Evolutionary conservation across 805 yeast genomes (phyloP).

Genomic region (Yamadazyma paraphyllophila): DNA sequence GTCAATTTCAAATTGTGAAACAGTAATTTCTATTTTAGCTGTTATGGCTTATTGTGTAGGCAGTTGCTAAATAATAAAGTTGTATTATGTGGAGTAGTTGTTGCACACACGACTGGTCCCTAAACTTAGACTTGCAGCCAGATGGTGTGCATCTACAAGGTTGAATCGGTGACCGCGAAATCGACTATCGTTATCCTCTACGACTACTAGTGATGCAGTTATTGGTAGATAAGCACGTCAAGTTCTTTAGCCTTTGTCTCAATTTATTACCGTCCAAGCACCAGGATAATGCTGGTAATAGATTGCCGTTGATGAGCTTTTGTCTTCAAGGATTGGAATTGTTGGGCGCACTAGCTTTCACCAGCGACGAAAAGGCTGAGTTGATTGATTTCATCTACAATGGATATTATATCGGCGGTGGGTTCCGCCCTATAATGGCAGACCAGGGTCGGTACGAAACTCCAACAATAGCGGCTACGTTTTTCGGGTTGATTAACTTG

Average conservation of each 20-base stretch:
- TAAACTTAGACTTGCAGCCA: too few relatives aligned
- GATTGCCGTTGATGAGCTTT: conserved; percentile 68
- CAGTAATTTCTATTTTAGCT: not conserved
- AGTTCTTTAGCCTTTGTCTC: conserved; percentile 52
- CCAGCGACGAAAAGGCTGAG: conserved; percentile 11
- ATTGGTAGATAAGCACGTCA: conserved; percentile 31
- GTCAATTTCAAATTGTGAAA: not conserved
- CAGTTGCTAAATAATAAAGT: not conserved
- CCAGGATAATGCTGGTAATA: conserved; percentile 67
- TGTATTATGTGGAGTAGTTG: not conserved
- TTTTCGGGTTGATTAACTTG: conserved; percentile 64
- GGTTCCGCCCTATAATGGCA: conserved; percentile 59
- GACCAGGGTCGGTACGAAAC: conserved; percentile 45
- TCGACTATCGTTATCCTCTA: too few relatives aligned
- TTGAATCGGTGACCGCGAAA: too few relatives aligned
- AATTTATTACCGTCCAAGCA: conserved; percentile 51
- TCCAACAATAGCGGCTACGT: conserved; percentile 71
- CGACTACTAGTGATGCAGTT: not conserved
- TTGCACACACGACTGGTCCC: not conserved
- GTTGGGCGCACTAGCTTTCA: conserved; percentile 19
- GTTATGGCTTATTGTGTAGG: not conserved
- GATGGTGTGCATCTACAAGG: too few relatives aligned
- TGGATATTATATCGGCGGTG: conserved; percentile 37
- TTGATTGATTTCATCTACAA: conserved; percentile 43
- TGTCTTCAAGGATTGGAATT: conserved; percentile 60